A percentile compares a stretch with the other conserved stretches of the same genome.
Conservation (phyloP, 352 stramenopile species). For the Phytopythium oedochilum region DNA sequence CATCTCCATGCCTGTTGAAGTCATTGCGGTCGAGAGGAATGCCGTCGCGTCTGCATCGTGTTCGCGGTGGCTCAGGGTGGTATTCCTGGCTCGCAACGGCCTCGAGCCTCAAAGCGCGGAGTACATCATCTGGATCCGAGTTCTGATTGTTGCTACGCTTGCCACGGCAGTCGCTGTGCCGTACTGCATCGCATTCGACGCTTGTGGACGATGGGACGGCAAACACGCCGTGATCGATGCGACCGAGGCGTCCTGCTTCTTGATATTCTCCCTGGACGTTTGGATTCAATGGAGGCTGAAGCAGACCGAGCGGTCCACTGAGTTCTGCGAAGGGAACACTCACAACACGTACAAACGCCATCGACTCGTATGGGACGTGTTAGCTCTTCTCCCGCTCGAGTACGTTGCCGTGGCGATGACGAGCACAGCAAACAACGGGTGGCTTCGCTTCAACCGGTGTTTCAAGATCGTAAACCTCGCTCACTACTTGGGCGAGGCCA, state of each 20-base stretch:
- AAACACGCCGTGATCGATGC: slow-evolving; percentile 19
- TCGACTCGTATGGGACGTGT: slow-evolving; percentile 35
- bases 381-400: slow-evolving; percentile 40
- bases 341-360: slow-evolving; percentile 33
- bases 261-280: slow-evolving; percentile 38
- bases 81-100: slow-evolving; percentile 5
- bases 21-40: no score
- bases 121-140: slow-evolving; percentile 39
- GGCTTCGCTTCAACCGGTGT: slow-evolving; percentile 39
- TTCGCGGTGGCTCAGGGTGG: not conserved
- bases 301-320: slow-evolving; percentile 33
- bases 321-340: slow-evolving; percentile 49
- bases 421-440: slow-evolving; percentile 11
- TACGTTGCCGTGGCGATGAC: slow-evolving; percentile 18
- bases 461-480: slow-evolving; percentile 51
- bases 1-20: not conserved
- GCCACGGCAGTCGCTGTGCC: slow-evolving; percentile 40
- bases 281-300: slow-evolving; percentile 53
- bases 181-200: slow-evolving; percentile 47
- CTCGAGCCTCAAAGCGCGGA: slow-evolving; percentile 31
- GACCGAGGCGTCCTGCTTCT: slow-evolving; percentile 29
- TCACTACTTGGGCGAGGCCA: slow-evolving; percentile 47
- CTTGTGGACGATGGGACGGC: slow-evolving; percentile 26
- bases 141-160: slow-evolving; percentile 28
- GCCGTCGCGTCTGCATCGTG: no score